phyloP scores from a whole-genome alignment of 2,329 filamentous ascomycete species.

The Epicoccum nigrum region DNA sequence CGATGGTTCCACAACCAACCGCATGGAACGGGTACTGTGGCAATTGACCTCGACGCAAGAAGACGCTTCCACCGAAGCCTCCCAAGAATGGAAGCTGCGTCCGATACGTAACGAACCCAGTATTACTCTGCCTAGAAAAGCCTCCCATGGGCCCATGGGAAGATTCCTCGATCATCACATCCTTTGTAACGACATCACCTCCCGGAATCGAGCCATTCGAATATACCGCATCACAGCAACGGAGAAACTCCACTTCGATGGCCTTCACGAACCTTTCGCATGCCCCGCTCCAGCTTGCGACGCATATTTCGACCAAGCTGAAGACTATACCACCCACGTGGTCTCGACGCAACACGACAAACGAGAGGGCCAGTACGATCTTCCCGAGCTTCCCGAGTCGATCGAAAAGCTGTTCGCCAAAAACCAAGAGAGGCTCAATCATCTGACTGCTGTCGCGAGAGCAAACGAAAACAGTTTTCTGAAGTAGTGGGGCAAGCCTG shows the following conservation, averaged over 20 bases:
- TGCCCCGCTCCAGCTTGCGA: not conserved
- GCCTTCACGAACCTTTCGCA: not conserved
- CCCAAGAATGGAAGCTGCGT: not conserved
- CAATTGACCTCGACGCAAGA: not conserved
- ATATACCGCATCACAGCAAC: not conserved
- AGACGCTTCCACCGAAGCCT: too few relatives aligned
- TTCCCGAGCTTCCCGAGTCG: not conserved
- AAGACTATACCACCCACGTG: not conserved
- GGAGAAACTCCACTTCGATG: not conserved
- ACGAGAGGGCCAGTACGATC: not conserved
- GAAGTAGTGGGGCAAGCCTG: not conserved
- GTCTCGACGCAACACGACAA: not conserved
- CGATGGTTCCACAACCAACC: not conserved
- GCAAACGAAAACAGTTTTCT: not conserved
- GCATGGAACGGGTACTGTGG: constrained; percentile 5
- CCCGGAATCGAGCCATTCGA: not conserved
- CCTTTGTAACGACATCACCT: not conserved
- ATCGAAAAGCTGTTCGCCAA: not conserved
- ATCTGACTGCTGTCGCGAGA: not conserved
- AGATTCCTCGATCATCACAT: not conserved
- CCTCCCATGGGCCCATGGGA: not conserved
- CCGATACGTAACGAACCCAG: not conserved
- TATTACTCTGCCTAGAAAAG: not conserved
- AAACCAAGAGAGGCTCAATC: not conserved
- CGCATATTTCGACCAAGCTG: not conserved